Evolutionary conservation across 2,329 filamentous ascomycete species (phyloP).

Genomic region (Monosporascus ibericus): DNA sequence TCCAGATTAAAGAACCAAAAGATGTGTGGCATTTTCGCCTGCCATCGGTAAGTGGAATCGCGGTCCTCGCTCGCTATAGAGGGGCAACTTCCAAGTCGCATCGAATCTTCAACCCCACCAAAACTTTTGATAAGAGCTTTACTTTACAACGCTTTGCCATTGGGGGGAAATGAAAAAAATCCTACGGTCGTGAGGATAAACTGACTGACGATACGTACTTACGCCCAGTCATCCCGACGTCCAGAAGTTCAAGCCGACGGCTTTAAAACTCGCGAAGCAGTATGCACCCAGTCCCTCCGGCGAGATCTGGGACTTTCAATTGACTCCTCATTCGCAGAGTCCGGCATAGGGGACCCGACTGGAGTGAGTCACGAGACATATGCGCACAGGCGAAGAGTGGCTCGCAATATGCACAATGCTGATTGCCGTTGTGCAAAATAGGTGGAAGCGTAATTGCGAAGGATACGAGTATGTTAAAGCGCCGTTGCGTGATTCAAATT

Average conservation of each 20-base stretch:
- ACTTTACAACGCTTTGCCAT: too few relatives aligned
- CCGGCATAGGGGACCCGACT: constrained; percentile 95
- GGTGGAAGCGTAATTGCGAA: constrained; percentile 85
- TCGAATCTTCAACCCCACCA: constrained; percentile 26
- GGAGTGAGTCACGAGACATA: constrained; percentile 65
- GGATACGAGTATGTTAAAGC: constrained; percentile 68
- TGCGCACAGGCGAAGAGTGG: constrained; percentile 4
- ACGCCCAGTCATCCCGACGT: constrained; percentile 76
- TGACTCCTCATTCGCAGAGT: constrained; percentile 54
- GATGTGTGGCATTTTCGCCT: constrained; percentile 98
- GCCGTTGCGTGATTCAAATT: too few relatives aligned
- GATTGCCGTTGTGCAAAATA: constrained; percentile 30
- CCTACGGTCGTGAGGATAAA: neutral
- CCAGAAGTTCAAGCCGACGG: constrained; percentile 91
- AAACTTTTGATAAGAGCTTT: too few relatives aligned
- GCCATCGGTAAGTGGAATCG: constrained; percentile 64
- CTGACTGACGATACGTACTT: constrained; percentile 10
- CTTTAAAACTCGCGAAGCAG: constrained; percentile 90
- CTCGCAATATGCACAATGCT: constrained; percentile 9
- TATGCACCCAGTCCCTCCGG: constrained; percentile 50
- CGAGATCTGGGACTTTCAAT: constrained; percentile 19
- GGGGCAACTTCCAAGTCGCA: constrained; percentile 28
- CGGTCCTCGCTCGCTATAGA: constrained; percentile 23
- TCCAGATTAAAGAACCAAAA: constrained; percentile 39
- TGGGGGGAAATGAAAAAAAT: neutral